Evolutionary conservation across 139 green algal genomes (phyloP), one percentile per base, ranked within the genome.

Genomic region (Haematococcus lacustris): DNA sequence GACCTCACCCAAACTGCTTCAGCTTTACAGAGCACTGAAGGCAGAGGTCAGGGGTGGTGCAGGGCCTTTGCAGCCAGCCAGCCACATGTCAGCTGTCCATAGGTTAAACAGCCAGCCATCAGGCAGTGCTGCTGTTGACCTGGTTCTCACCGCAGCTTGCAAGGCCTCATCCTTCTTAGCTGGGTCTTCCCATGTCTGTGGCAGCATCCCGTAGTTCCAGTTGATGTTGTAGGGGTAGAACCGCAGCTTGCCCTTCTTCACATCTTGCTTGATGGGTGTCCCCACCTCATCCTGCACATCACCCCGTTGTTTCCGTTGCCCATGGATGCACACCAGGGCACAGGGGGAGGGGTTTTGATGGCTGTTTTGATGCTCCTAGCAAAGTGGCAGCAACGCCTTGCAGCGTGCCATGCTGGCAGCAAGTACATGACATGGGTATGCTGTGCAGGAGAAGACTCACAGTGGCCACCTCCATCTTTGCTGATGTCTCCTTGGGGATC

Each of bases 161-260:
- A 87, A 69, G 3, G 87, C 78, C 41, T 70, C 38, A 81, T 97
- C 91, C 73, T 85, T 89, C 80, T 93, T 80, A 28, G 63, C 77
- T 21, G 86, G 86, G 80, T 91, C 86, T 80, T 91, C 86, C 86
- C 96, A 99, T 0, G 96, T 99, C 87, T 98, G 94, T 3, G 96
- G 96, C 75, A 99, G 85, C 85, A 99, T 74, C 62, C 96, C 96
- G 78, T 99, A 99, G 90, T 99, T 99, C 95, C 94, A 99, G 89
- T 99, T 97, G 88, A 99, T 99, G 93, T 99, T 99, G 92, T 99
- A 91, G 39, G 92, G 96, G 89, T 99, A 99, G 88, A 95, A 95
- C 7, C 96, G 78, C 61, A 99, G 86, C 84, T 98, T 98, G 81
- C 93, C 96, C 88, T 99, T 99, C 91, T 99, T 99, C 65, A 87